phyloP scores from a whole-genome alignment of 306 rosid species.

The Casuarina equisetifolia region DNA sequence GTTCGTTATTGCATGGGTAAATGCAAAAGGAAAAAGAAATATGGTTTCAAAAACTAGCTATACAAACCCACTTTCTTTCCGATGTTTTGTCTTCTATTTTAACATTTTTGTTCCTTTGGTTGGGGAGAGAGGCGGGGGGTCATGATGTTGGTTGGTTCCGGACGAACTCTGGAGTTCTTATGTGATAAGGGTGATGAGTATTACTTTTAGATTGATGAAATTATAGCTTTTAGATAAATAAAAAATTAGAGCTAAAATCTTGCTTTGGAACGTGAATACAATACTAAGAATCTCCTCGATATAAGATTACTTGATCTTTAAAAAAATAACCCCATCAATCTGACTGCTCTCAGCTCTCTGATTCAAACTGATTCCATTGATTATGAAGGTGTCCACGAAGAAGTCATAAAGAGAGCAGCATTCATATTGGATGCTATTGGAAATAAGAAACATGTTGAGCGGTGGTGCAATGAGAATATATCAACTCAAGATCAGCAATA shows the following conservation, averaged over 20 bases:
- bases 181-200: neutral
- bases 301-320: neutral
- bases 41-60: neutral
- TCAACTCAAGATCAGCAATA: constrained; percentile 60
- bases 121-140: neutral
- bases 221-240: neutral
- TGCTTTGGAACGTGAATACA: neutral
- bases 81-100: neutral
- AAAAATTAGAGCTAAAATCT: neutral
- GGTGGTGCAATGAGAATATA: constrained; percentile 59
- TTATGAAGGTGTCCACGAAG: constrained; percentile 70
- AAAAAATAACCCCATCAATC: neutral
- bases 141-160: neutral
- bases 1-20: neutral
- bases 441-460: constrained; percentile 52
- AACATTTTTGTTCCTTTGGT: neutral
- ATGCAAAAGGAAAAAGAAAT: neutral
- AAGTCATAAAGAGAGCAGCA: constrained; percentile 77
- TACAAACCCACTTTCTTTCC: neutral
- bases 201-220: no score
- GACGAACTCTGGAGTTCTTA: neutral
- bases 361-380: constrained; percentile 7
- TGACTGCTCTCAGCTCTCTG: neutral
- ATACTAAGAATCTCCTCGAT: neutral
- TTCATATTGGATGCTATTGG: constrained; percentile 64